Evolutionary conservation across 140 eudicot species (phyloP), one percentile per base, ranked within the genome.

Genomic region (Oenanthe javanica): DNA sequence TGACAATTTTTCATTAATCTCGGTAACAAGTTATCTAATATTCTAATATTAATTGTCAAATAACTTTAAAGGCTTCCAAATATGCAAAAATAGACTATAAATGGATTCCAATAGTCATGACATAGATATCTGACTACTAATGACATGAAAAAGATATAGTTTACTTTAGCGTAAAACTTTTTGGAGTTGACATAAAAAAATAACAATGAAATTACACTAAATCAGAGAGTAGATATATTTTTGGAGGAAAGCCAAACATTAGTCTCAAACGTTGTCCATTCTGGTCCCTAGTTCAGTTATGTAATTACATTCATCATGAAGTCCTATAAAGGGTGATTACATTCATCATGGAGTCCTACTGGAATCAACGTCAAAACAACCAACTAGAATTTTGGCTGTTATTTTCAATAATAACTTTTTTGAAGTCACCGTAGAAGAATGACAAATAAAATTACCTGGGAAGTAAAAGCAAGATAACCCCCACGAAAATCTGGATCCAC

Each of bases 391-490:
- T 13, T 47, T 75, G 48, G 42, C 14, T n/a, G 55, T 73, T 73
- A 19, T n/a, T 43, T 73, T 36, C n/a, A 69, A 36, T 67, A 11
- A 31, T 52, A 52, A 16, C 61, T 0, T 21, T 18, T 38, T 43
- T 71, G 76, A 45, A 7, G 54, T 36, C 70, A 38, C 36, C 40
- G 8, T 42, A 51, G 40, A 23, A n/a, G 6, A 77, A 77, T 31
- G 36, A 31, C 45, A 14, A 64, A 75, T 72, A 75, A 59, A 82
- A 48, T 43, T 88, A 94, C 99, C 91, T 84, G 84, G 77, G 87
- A 85, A 76, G 99, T 90, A 69, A 94, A 94, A 71, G 99, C 99
- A 51, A 94, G 95, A 89, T 94, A 94, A 84, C 93, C 92, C 74
- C 99, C 97, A 76, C 89, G 92, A 79, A 77, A 63, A 19, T 89